A percentile compares a stretch with the other conserved stretches of the same genome.
These are phyloP conservation scores for Salix udensis DNA, from an alignment of 345 rosid genomes.

Conservation along the genomic window DNA sequence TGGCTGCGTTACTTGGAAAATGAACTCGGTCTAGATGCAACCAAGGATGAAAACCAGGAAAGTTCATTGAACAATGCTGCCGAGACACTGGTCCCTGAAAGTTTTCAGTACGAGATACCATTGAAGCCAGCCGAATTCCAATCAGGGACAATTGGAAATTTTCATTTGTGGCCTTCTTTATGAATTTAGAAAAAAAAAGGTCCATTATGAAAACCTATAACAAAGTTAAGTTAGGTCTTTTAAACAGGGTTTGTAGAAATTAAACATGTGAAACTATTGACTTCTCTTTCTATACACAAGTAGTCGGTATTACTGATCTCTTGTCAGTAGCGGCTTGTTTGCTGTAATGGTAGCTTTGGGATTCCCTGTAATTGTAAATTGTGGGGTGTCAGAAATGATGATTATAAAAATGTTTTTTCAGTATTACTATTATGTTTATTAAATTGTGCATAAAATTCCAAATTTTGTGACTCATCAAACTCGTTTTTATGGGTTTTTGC, in stretches of 20 bases:
- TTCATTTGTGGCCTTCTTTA: slow-evolving; percentile 16
- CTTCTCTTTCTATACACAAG: neutral
- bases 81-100: neutral
- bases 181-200: neutral
- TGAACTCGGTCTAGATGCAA: slow-evolving; percentile 53
- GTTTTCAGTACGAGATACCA: neutral
- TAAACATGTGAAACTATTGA: neutral
- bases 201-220: neutral
- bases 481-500: too few relatives aligned
- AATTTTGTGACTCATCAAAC: too few relatives aligned
- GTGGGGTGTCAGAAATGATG: neutral
- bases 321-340: neutral
- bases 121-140: neutral
- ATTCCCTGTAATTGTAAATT: neutral
- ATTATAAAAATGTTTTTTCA: neutral
- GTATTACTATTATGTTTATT: neutral
- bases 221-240: neutral
- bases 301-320: neutral
- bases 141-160: neutral
- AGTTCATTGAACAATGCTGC: neutral
- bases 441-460: neutral
- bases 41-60: slow-evolving; percentile 15
- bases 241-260: neutral
- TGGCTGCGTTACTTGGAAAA: slow-evolving; percentile 62
- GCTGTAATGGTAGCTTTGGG: neutral